phyloP scores from a whole-genome alignment of 805 yeast genomes.

The Lipomyces yamadae region DNA sequence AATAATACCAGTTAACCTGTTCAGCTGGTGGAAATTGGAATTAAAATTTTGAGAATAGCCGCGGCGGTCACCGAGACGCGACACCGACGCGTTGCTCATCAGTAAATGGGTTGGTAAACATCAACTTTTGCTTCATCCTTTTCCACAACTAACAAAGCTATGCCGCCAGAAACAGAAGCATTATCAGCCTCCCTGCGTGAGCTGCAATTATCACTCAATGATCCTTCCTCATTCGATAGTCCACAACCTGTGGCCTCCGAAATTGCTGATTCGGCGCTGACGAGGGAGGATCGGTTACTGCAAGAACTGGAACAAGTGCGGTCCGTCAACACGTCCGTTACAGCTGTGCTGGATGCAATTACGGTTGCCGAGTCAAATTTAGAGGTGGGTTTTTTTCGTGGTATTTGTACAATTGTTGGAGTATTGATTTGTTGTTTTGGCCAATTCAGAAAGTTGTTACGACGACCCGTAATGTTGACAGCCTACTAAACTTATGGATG shows the following conservation, averaged over 20 bases:
- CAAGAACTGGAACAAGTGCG: conserved; percentile 29
- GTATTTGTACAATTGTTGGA: neutral
- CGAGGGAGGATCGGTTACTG: conserved; percentile 23
- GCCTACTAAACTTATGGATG: conserved; percentile 43
- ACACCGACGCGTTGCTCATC: too few species aligned
- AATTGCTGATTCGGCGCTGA: neutral
- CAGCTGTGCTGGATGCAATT: conserved; percentile 28
- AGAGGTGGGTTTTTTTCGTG: conserved; percentile 23
- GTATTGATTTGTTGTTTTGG: too few species aligned
- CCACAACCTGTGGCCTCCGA: neutral
- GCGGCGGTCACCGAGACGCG: too few species aligned
- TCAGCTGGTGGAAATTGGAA: too few species aligned
- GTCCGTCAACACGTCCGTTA: conserved; percentile 27
- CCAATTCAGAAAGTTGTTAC: conserved; percentile 28
- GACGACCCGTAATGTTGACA: conserved; percentile 41
- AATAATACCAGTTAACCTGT: too few species aligned
- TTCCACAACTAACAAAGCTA: neutral
- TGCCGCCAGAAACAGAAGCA: conserved; percentile 6
- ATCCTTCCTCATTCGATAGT: neutral
- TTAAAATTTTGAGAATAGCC: too few species aligned
- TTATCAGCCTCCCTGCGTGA: neutral
- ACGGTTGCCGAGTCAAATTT: conserved; percentile 28
- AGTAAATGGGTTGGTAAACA: too few species aligned
- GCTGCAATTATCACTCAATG: neutral
- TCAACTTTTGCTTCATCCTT: neutral